These are phyloP conservation scores for Leucosporidium creatinivorum DNA, from an alignment of 768 basidiomycete genomes.

Conservation along the genomic window DNA sequence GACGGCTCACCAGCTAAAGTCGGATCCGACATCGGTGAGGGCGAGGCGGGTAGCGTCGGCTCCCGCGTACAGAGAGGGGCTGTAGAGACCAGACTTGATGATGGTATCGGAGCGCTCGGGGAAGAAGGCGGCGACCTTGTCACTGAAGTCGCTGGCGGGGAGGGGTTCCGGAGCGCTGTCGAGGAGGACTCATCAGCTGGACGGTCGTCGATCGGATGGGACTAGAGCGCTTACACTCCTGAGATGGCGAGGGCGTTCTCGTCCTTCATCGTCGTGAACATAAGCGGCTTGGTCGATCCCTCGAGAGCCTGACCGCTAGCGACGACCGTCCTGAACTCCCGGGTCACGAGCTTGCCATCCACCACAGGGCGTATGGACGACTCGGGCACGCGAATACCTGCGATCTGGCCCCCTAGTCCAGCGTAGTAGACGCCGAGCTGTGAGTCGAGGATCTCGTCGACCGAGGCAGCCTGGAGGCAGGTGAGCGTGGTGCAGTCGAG, in stretches of 20 bases:
- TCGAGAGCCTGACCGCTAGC: neutral
- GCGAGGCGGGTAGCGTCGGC: constrained; percentile 4
- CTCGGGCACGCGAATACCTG: constrained; percentile 27
- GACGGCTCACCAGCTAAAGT: constrained; percentile 22
- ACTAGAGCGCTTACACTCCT: neutral
- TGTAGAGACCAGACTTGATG: constrained; percentile 35
- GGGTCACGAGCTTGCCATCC: constrained; percentile 60
- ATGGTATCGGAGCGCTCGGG: constrained; percentile 47
- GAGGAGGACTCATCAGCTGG: too few relatives aligned
- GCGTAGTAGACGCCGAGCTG: constrained; percentile 40
- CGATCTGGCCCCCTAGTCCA: constrained; percentile 2
- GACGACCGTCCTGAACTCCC: constrained; percentile 11
- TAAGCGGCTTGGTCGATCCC: constrained; percentile 39
- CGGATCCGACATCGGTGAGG: constrained; percentile 25
- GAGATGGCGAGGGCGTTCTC: constrained; percentile 56
- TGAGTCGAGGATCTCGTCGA: constrained; percentile 52
- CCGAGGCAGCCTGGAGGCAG: constrained; percentile 52
- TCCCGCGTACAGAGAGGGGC: neutral
- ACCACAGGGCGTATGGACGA: constrained; percentile 63
- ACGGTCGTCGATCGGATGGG: too few relatives aligned
- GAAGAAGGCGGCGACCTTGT: constrained; percentile 48
- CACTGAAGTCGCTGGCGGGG: constrained; percentile 43
- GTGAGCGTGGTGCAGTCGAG: constrained; percentile 46
- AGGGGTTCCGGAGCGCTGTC: constrained; percentile 40
- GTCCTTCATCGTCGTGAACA: constrained; percentile 63